Conservation (phyloP, 2,329 filamentous ascomycete species). For the Diaporthe vaccinii region DNA sequence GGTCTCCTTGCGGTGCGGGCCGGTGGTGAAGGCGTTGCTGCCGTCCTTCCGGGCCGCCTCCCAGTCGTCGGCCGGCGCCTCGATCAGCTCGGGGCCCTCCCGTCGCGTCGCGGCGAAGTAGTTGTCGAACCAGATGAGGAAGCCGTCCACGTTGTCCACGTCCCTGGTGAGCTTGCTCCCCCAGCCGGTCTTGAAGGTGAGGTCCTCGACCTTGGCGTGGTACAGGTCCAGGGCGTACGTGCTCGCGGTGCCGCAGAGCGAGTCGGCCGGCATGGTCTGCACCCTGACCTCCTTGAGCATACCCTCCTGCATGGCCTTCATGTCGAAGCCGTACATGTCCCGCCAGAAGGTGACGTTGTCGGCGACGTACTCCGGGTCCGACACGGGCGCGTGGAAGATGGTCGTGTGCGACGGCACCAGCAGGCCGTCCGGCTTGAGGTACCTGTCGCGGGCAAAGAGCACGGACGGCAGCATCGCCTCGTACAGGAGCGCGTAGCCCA, state of each 20-base stretch:
- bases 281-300: conserved; percentile 88
- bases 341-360: conserved; percentile 90
- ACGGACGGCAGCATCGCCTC: conserved; percentile 97
- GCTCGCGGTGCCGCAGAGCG: conserved; percentile 70
- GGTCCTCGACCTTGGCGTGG: conserved; percentile 76
- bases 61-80: conserved; percentile 75
- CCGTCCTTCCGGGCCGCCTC: conserved; percentile 66
- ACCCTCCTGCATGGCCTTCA: conserved; percentile 88
- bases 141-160: conserved; percentile 83
- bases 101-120: conserved; percentile 81
- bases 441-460: conserved; percentile 87
- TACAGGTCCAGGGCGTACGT: conserved; percentile 86
- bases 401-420: conserved; percentile 90
- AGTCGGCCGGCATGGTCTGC: conserved; percentile 74
- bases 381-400: conserved; percentile 84
- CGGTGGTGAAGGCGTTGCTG: conserved; percentile 89
- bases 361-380: conserved; percentile 81
- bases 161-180: conserved; percentile 71
- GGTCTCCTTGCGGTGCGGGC: conserved; percentile 80
- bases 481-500: conserved; percentile 94
- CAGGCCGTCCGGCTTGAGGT: conserved; percentile 83
- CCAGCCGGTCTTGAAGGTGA: conserved; percentile 82
- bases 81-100: conserved; percentile 62
- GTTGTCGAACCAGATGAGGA: conserved; percentile 93
- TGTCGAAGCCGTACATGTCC: conserved; percentile 94